Evolutionary conservation across 805 yeast species (phyloP), one percentile per base, ranked within the genome.

Genomic region (Barnettozyma botsteinii): DNA sequence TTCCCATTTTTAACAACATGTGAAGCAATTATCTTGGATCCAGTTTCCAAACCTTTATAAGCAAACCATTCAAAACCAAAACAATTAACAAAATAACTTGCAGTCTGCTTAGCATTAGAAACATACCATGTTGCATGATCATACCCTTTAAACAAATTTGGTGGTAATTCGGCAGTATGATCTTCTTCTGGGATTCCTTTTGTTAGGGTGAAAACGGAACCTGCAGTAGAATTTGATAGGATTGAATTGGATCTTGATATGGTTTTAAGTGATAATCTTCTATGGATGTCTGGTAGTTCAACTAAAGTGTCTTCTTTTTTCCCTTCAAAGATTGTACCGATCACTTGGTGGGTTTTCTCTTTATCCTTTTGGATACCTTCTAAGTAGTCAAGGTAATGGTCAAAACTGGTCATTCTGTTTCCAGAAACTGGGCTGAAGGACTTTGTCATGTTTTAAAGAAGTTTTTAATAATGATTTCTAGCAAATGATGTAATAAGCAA

Each of bases 111-210:
- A 19, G 91, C 84, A 47, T 84, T 83, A n/a, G 85, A 73, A 11
- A 80, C 82, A 45, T 79, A 81, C 69, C 82, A 75, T 12, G 82
- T 80, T 4, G 84, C 67, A 51, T 80, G 81, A 60, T 75, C 79
- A 53, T 80, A 84, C n/a, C 72, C 75, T 36, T 45, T 44, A 37
- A 55, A 53, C 3, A 24, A 21, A 6, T 9, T 25, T n/a, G 45
- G 23, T 9, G 43, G 31, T 7, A 19, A 9, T 2, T 20, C 28
- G 4, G 19, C 7, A 8, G 32, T 14, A 14, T 13, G 9, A 15
- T 29, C 26, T 8, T 22, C 14, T 12, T 18, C 12, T 5, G 33
- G 14, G 3, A 21, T 14, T n/a, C 11, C 14, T 4, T 29, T 17
- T 4, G 30, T 15, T 8, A 38, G 15, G 7, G 42, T 31, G 17